A percentile compares a stretch with the other conserved stretches of the same genome.
Conservation (phyloP, 805 yeast genomes). For the Candida ascalaphidarum region DNA sequence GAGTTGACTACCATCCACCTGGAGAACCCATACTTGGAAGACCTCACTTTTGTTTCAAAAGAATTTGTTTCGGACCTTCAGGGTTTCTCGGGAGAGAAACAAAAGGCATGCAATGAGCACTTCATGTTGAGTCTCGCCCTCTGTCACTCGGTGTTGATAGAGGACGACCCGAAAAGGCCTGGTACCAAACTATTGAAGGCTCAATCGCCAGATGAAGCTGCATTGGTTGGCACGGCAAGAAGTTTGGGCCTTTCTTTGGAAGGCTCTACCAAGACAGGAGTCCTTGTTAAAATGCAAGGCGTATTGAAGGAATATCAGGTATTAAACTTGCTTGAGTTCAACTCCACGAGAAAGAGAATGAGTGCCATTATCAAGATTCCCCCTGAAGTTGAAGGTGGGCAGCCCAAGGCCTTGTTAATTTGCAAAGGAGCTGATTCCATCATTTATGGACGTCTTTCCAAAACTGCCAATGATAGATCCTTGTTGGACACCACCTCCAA, state of each 20-base stretch:
- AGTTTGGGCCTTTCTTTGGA: conserved; percentile 64
- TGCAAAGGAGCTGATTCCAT: conserved; percentile 86
- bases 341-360: conserved; percentile 84
- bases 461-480: conserved; percentile 34
- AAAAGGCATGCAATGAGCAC: conserved; percentile 40
- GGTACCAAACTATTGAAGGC: conserved; percentile 54
- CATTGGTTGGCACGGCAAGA: conserved; percentile 74
- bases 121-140: conserved; percentile 62
- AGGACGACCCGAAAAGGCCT: conserved; percentile 52
- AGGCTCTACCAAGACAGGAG: conserved; percentile 60
- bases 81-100: conserved; percentile 38
- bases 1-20: conserved; percentile 33
- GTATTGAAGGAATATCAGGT: conserved; percentile 62
- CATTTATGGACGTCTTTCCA: conserved; percentile 56
- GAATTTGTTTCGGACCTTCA: conserved; percentile 48
- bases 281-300: conserved; percentile 64
- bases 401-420: conserved; percentile 50
- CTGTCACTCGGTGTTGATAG: conserved; percentile 72
- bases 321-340: conserved; percentile 65
- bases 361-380: conserved; percentile 73
- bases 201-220: conserved; percentile 84
- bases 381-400: conserved; percentile 23
- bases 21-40: conserved; percentile 17
- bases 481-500: conserved; percentile 57
- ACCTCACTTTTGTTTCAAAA: conserved; percentile 54